These are phyloP conservation scores for Psophocarpus tetragonolobus DNA, from an alignment of 306 rosid species.

Conservation along the genomic window DNA sequence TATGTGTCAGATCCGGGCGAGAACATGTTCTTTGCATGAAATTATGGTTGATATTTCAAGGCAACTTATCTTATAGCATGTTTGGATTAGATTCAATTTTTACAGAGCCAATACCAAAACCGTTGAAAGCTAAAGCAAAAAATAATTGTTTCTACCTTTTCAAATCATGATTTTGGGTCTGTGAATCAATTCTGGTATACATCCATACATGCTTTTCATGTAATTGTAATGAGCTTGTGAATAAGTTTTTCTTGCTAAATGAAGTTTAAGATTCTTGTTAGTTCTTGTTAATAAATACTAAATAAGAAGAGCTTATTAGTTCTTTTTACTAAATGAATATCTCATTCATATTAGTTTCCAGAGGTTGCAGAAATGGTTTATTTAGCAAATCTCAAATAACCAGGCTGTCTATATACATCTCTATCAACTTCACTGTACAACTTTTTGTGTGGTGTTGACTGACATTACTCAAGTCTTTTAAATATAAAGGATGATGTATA, in stretches of 20 bases:
- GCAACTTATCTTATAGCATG: not conserved
- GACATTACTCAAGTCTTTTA: not conserved
- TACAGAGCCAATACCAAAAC: no score
- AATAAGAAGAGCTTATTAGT: no score
- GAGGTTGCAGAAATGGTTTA: not conserved
- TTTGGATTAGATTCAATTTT: no score
- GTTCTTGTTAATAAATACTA: no score
- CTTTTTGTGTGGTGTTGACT: not conserved
- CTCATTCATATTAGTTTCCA: not conserved
- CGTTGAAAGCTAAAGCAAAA: no score
- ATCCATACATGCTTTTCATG: no score
- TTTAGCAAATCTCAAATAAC: conserved; percentile 8
- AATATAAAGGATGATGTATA: not conserved
- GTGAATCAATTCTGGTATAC: no score
- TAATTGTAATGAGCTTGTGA: not conserved
- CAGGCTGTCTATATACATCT: not conserved
- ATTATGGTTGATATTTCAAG: not conserved
- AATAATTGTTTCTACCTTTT: no score
- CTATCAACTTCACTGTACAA: not conserved
- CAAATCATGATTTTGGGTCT: no score
- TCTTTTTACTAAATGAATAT: not conserved
- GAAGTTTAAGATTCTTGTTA: not conserved
- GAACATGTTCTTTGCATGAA: not conserved
- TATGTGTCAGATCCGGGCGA: not conserved
- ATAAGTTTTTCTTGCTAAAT: not conserved